Evolutionary conservation across 139 green algal species (phyloP).

Genomic region (Zygnema circumcarinatum): DNA sequence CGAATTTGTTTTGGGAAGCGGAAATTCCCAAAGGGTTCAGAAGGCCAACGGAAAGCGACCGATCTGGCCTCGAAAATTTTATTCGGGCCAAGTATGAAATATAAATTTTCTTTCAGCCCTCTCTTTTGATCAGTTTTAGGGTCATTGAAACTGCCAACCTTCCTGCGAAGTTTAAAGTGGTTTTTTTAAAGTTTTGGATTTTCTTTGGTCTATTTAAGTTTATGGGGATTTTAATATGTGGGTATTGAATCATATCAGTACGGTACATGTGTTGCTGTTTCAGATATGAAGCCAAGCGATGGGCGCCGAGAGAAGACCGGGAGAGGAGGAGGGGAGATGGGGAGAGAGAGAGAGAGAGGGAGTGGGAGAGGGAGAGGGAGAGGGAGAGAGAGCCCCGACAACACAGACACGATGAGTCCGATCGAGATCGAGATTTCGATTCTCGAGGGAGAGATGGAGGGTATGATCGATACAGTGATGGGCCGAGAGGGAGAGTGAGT

Average conservation of each 20-base stretch:
- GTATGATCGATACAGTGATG: conserved; percentile 10
- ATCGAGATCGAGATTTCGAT: conserved; percentile 18
- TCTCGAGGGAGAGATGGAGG: conserved; percentile 6
- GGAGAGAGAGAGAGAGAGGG: not conserved
- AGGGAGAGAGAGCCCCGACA: not conserved
- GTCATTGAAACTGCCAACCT: not conserved
- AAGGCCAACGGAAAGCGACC: conserved; percentile 44
- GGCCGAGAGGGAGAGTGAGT: not conserved
- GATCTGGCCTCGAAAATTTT: conserved; percentile 49
- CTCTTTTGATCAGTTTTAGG: not conserved
- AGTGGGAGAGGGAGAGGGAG: conserved; percentile 8
- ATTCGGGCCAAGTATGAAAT: conserved; percentile 59
- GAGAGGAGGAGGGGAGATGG: not conserved
- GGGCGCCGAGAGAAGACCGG: not conserved
- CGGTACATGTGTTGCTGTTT: too few species aligned
- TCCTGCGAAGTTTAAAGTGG: too few species aligned
- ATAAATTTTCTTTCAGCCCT: not conserved
- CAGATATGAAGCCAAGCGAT: not conserved
- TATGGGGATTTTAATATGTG: too few species aligned
- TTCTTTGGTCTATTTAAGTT: too few species aligned
- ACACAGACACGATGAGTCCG: not conserved
- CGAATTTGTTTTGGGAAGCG: conserved; percentile 68
- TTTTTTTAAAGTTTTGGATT: too few species aligned
- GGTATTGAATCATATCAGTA: too few species aligned
- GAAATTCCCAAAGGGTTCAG: conserved; percentile 40